Evolutionary conservation across 2,329 filamentous ascomycete genomes (phyloP), one percentile per base, ranked within the genome.

Genomic region (Fusarium sp.): DNA sequence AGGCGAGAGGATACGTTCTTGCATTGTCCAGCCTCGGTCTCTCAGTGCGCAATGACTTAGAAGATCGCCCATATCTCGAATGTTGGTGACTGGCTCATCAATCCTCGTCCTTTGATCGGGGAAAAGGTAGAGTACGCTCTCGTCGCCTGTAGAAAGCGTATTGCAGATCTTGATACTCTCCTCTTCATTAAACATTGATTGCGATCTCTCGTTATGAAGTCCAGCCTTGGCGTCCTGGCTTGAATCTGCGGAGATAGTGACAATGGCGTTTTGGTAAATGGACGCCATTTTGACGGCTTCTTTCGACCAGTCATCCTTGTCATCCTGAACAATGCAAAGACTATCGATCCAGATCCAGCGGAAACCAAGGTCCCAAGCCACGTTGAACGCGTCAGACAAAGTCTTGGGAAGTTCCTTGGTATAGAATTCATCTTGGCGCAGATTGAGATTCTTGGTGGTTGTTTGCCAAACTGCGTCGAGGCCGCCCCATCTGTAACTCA

Each of bases 211-310:
- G 3, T 49, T 63, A 3, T 63, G 22, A 5, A 63, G 8, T 1
- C 57, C 57, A 1, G 57, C 22, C 10, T 38, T 47, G 8, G 60
- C 47, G 4, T 63, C 32, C 14, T 38, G 15, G 2, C 60, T 63
- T 0, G n/a, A 55, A 32, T 43, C 60, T 5, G 57, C 60, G 0
- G 57, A 16, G 29, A 63, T 47, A 1, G 58, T 63, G 3, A 63
- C 8, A 3, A 63, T n/a, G 3, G 60, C 58, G 5, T 62, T 62
- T 2, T 63, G 60, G 22, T 63, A 63, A 5, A 63, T 43, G 16
- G n/a, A 5, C 10, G 42, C 47, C 57, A 63, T 62, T 11, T 63
- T 63, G 7, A 62, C 18, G 7, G 60, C 60, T 54, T 63, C 60
- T 16, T 15, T 42, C 0, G 42, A 42, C 60, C 60, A 63, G 3